These are phyloP conservation scores for Inga leiocalycina DNA, from an alignment of 306 rosid species.

Conservation along the genomic window DNA sequence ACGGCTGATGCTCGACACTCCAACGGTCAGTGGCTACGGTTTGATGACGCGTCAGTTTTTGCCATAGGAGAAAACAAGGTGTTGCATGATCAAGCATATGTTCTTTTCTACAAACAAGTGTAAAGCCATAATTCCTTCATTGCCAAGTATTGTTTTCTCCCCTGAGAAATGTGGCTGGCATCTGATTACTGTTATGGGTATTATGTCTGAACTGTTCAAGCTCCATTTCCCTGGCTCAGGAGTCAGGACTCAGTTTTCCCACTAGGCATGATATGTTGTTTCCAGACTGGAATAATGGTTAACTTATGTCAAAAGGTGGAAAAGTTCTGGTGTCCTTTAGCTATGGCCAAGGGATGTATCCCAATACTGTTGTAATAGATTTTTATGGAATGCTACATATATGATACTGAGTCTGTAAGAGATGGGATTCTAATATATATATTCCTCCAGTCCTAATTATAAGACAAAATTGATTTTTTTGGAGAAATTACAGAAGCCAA, in stretches of 20 bases:
- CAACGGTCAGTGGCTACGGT: slow-evolving; percentile 77
- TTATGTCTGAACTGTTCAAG: slow-evolving; percentile 26
- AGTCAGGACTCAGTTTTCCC: background rate
- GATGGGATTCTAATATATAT: background rate
- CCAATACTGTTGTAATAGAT: slow-evolving; percentile 19
- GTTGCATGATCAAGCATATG: slow-evolving; percentile 90
- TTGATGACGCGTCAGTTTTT: slow-evolving; percentile 78
- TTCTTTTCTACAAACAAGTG: slow-evolving; percentile 77
- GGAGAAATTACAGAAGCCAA: no score
- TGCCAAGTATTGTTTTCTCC: background rate
- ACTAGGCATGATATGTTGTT: slow-evolving; percentile 14
- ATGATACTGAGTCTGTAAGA: slow-evolving; percentile 10
- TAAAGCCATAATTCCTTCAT: slow-evolving; percentile 30
- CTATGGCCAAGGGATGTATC: slow-evolving; percentile 26
- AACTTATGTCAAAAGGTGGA: background rate
- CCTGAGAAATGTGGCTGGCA: background rate
- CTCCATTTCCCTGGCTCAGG: slow-evolving; percentile 10
- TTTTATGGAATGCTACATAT: slow-evolving; percentile 9
- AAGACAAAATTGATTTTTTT: no score
- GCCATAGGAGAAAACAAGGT: slow-evolving; percentile 70
- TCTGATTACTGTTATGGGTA: slow-evolving; percentile 20
- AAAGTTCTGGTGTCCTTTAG: slow-evolving; percentile 38
- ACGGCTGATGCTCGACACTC: slow-evolving; percentile 81
- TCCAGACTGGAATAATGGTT: slow-evolving; percentile 27
- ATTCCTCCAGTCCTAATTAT: no score